phyloP scores from a whole-genome alignment of 108 stramenopile species.

The Schizochytrium sp. region DNA sequence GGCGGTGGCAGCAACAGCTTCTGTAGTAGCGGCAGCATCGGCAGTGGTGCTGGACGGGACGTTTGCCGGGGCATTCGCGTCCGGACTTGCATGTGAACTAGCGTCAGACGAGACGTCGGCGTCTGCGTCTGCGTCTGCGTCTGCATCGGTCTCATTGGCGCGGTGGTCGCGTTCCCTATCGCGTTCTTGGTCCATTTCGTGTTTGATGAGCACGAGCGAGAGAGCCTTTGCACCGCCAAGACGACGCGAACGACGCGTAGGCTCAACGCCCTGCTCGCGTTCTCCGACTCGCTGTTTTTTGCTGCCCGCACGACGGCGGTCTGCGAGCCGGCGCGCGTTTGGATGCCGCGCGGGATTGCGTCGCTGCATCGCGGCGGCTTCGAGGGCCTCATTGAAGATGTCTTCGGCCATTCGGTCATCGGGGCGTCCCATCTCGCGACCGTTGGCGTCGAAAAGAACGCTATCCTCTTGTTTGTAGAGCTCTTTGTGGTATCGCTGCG shows the following conservation, averaged over 20 bases:
- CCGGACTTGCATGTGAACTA: neutral
- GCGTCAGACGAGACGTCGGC: neutral
- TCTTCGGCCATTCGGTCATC: conserved; percentile 36
- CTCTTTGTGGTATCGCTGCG: conserved; percentile 26
- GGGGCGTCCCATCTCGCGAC: conserved; percentile 5
- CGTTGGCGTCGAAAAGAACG: conserved; percentile 28
- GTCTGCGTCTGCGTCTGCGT: neutral
- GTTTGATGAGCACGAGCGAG: neutral
- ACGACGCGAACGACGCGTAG: neutral
- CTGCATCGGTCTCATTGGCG: neutral
- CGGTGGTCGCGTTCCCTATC: neutral
- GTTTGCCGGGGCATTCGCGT: neutral
- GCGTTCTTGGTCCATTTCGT: neutral
- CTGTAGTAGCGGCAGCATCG: neutral
- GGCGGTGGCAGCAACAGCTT: too few species aligned
- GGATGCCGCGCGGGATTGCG: neutral
- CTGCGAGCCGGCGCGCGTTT: neutral
- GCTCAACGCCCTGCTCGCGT: neutral
- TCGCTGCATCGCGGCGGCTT: neutral
- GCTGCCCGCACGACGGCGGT: neutral
- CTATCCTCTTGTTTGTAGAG: conserved; percentile 32
- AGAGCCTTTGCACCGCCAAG: neutral
- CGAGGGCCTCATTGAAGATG: conserved; percentile 38
- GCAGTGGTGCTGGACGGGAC: neutral
- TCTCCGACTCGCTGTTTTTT: neutral